Base-by-base conservation (phyloP, 2,329 filamentous ascomycete genomes). In the Coniochaeta prunicola region DNA sequence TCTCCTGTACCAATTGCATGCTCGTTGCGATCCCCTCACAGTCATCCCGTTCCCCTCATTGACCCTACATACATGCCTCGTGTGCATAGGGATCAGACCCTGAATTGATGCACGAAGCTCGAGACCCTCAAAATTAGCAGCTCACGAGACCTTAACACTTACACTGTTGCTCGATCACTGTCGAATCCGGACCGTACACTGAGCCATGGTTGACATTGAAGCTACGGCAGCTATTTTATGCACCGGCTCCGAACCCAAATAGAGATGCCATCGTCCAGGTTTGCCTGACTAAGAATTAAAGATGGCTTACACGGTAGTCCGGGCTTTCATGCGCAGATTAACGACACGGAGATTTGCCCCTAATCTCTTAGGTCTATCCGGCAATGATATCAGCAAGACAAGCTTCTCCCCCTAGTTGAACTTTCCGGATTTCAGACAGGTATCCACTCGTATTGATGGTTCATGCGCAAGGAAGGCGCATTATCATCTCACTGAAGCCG, bases 41-140 rank as follows among this genome's bases (percentile, higher is more conserved):
- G 15, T 50, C 45, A 28, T 50, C 24, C 45, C 45, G 45, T 30
- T 30, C 45, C 24, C 45, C 45, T 50, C 45, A 50, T 17, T 50
- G 45, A 50, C 45, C 42, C 45, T 50, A 50, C 45, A 30, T 50
- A 21, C 24, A 50, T 50, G 24, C 5, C 21, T 28, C 45, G 30
- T 50, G 45, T 50, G 45, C 45, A 50, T 30, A 50, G 24, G 45
- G 45, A 50, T 50, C 45, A 50, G 45, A 50, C 45, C 45, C 45
- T 50, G 24, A 17, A 50, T 50, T 12, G 45, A 21, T 4, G 45
- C 45, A 26, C 3, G 45, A 50, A 50, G 45, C 45, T 28, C 45
- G 26, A 28, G 45, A n/a, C 10, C 45, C 5, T 50, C 45, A 10
- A 50, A 30, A 50, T 26, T 26, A 3, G 26, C 45, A 8, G 26